These are phyloP conservation scores for Solanum peruvianum DNA, from an alignment of 257 asterid genomes.

Conservation along the genomic window DNA sequence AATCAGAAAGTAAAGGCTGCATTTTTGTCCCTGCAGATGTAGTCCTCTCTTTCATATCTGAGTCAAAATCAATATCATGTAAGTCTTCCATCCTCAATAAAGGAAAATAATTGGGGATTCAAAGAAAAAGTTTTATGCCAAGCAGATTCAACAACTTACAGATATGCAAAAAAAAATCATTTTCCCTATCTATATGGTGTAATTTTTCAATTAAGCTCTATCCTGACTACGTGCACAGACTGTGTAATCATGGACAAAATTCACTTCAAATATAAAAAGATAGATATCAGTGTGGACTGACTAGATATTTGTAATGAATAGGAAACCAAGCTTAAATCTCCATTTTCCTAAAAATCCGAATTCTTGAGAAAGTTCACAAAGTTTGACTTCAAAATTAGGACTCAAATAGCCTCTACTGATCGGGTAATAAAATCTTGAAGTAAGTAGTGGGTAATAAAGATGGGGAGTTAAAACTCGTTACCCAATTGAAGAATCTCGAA, in stretches of 20 bases:
- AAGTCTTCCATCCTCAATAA: not conserved
- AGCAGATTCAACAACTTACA: not conserved
- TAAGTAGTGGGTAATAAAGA: not conserved
- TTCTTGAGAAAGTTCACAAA: not conserved
- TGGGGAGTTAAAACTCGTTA: not conserved
- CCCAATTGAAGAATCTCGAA: not conserved
- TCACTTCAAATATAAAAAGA: not conserved
- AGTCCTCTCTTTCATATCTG: not conserved
- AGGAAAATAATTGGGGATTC: not conserved
- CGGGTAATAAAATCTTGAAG: not conserved
- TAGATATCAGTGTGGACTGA: not conserved
- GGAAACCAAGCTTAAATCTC: not conserved
- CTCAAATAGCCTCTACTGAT: not conserved
- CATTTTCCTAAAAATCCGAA: too few relatives aligned
- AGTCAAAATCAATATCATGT: not conserved
- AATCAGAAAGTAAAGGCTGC: not conserved
- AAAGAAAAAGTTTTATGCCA: not conserved
- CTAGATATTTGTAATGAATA: not conserved
- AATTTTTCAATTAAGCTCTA: not conserved
- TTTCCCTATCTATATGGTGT: not conserved
- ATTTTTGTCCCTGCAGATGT: not conserved
- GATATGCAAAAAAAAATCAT: not conserved
- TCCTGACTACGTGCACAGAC: not conserved
- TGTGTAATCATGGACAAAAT: not conserved
- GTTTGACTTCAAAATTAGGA: not conserved